Percentiles rank a stretch among this genome's conserved stretches.
Evolutionary conservation across 106 monocot genomes (phyloP).

Genomic region (Narthecium ossifragum): DNA sequence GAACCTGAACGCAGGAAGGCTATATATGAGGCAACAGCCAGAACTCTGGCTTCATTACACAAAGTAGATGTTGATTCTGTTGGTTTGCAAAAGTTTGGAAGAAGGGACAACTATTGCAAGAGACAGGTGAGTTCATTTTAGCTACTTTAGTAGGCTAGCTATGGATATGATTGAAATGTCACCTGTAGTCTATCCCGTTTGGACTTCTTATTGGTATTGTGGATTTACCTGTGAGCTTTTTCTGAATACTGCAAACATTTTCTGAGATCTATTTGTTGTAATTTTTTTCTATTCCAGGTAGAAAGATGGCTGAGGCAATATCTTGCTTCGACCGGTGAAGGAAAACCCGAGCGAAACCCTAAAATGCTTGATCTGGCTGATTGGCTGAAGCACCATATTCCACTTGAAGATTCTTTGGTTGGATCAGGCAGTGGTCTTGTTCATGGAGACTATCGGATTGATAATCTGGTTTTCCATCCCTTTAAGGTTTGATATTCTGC

Average conservation of each 20-base stretch:
- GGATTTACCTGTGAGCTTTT: not conserved
- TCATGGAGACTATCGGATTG: slow-evolving; percentile 92
- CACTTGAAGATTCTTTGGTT: slow-evolving; percentile 65
- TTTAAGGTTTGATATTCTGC: slow-evolving; percentile 32
- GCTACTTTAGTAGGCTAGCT: too few relatives aligned
- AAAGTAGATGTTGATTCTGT: slow-evolving; percentile 72
- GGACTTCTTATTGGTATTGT: not conserved
- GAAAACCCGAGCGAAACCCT: slow-evolving; percentile 58
- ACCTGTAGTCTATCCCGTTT: not conserved
- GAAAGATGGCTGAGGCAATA: slow-evolving; percentile 91
- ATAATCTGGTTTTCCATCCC: slow-evolving; percentile 98
- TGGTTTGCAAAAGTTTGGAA: slow-evolving; percentile 75
- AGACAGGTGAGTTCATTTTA: slow-evolving; percentile 63
- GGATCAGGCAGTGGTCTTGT: slow-evolving; percentile 69
- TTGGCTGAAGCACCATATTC: slow-evolving; percentile 80
- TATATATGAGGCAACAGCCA: slow-evolving; percentile 67
- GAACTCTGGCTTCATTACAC: slow-evolving; percentile 76
- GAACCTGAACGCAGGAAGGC: slow-evolving; percentile 53
- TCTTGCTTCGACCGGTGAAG: slow-evolving; percentile 84
- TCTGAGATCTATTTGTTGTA: not conserved
- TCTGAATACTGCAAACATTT: not conserved
- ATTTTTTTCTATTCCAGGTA: slow-evolving; percentile 35
- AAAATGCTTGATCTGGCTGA: slow-evolving; percentile 81
- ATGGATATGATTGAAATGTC: too few relatives aligned
- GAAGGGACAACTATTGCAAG: slow-evolving; percentile 89